These are phyloP conservation scores for Parmelia sp. DNA, from an alignment of 495 filamentous ascomycete genomes.

Conservation along the genomic window DNA sequence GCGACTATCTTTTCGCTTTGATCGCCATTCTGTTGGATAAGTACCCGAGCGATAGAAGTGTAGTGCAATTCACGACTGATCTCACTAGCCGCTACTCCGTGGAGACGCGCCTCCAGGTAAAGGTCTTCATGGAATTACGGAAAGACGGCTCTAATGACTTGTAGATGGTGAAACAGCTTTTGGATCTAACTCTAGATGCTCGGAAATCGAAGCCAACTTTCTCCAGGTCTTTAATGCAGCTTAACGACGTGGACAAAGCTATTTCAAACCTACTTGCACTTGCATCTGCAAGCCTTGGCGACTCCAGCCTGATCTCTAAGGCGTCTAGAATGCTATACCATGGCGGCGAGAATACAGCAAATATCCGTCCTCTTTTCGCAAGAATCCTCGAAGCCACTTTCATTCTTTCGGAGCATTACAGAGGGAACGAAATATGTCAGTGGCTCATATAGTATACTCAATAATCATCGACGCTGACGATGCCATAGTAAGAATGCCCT, in stretches of 20 bases:
- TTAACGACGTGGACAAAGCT: slow-evolving; percentile 52
- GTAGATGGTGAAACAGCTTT: slow-evolving; percentile 49
- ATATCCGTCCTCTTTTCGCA: slow-evolving; percentile 62
- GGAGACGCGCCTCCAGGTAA: slow-evolving; percentile 55
- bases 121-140: neutral
- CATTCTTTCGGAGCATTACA: slow-evolving; percentile 52
- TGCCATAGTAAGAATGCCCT: slow-evolving; percentile 48
- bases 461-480: neutral
- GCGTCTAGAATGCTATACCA: slow-evolving; percentile 32
- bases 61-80: slow-evolving; percentile 42
- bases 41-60: slow-evolving; percentile 47
- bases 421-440: slow-evolving; percentile 45
- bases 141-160: slow-evolving; percentile 3
- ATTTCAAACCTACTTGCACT: slow-evolving; percentile 56
- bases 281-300: slow-evolving; percentile 48
- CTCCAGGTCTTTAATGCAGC: slow-evolving; percentile 60
- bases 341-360: slow-evolving; percentile 42
- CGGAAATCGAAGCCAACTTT: slow-evolving; percentile 63
- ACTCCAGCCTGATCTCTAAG: slow-evolving; percentile 42
- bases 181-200: slow-evolving; percentile 65
- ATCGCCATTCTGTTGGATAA: slow-evolving; percentile 65
- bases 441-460: neutral
- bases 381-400: slow-evolving; percentile 62
- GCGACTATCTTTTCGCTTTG: slow-evolving; percentile 73
- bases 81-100: slow-evolving; percentile 47